These are phyloP conservation scores for Abrus pulchellus DNA, from an alignment of 306 rosid genomes.

Conservation along the genomic window DNA sequence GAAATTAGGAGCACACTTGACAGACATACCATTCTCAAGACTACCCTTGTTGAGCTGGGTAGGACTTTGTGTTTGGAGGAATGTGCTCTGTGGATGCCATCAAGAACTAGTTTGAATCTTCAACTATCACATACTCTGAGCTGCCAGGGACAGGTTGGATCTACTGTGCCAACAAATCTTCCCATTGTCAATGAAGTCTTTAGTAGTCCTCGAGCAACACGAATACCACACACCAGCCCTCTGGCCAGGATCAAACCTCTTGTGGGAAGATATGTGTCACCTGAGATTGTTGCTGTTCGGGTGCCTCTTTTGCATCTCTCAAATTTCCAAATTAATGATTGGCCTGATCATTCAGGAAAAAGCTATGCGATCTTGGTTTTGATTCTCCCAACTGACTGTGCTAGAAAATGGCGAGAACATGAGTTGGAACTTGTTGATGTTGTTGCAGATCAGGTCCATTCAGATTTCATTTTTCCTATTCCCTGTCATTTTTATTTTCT, in stretches of 20 bases:
- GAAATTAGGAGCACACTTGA: conserved; percentile 96
- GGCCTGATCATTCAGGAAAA: conserved; percentile 80
- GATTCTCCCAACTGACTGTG: conserved; percentile 84
- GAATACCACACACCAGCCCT: conserved; percentile 76
- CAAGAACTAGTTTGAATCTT: conserved; percentile 70
- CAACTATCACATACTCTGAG: conserved; percentile 85
- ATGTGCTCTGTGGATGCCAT: conserved; percentile 96
- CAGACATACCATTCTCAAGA: conserved; percentile 84
- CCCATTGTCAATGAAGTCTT: conserved; percentile 84
- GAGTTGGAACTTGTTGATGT: conserved; percentile 92
- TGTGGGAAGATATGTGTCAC: conserved; percentile 75
- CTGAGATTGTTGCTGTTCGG: conserved; percentile 90
- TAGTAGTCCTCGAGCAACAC: conserved; percentile 69
- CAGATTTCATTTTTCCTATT: conserved; percentile 36
- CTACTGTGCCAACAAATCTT: conserved; percentile 69
- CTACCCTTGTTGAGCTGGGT: conserved; percentile 94
- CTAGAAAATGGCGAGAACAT: conserved; percentile 91
- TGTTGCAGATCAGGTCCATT: conserved; percentile 88
- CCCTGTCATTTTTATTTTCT: neutral
- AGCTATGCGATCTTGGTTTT: conserved; percentile 94
- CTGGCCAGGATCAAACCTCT: conserved; percentile 79
- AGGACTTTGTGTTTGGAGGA: conserved; percentile 87
- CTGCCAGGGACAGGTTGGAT: conserved; percentile 76
- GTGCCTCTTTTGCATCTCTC: conserved; percentile 88
- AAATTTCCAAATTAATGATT: conserved; percentile 81